Conservation (phyloP, 2,329 filamentous ascomycete species). For the Cladosporium sp. region DNA sequence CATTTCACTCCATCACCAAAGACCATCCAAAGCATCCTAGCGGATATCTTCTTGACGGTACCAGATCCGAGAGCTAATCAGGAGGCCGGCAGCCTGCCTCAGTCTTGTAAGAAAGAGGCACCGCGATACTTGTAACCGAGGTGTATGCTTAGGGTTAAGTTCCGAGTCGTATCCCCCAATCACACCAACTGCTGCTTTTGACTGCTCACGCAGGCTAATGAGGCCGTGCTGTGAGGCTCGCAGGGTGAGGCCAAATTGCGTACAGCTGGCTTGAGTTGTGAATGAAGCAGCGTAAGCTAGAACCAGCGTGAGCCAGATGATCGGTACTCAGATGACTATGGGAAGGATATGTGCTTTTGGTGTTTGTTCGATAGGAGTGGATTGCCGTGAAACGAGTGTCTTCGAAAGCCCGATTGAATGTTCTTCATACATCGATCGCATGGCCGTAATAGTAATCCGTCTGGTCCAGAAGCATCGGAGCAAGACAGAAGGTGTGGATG, state of each 20-base stretch:
- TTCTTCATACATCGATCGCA: not conserved
- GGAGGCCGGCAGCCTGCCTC: constrained; percentile 61
- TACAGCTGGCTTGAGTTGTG: constrained; percentile 25
- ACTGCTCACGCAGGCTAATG: constrained; percentile 32
- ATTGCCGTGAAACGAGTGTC: not conserved
- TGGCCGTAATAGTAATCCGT: not conserved
- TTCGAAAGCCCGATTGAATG: constrained; percentile 4
- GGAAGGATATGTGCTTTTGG: constrained; percentile 65
- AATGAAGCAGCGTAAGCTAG: constrained; percentile 34
- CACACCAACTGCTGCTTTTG: constrained; percentile 12
- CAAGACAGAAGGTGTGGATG: not conserved
- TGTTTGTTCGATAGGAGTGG: constrained; percentile 17
- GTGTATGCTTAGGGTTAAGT: constrained; percentile 90
- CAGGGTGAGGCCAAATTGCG: constrained; percentile 6
- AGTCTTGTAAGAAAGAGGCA: constrained; percentile 25
- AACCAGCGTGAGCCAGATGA: constrained; percentile 53
- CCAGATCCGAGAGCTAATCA: constrained; percentile 21
- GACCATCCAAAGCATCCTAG: constrained; percentile 16
- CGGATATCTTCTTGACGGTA: constrained; percentile 4
- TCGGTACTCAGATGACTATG: constrained; percentile 70
- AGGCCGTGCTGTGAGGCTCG: constrained; percentile 57
- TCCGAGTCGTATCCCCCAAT: constrained; percentile 66
- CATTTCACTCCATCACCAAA: constrained; percentile 26
- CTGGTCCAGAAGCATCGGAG: not conserved
- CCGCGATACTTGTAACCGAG: constrained; percentile 55